Evolutionary conservation across 805 yeast genomes (phyloP).

Genomic region (Candida fluviatilis): DNA sequence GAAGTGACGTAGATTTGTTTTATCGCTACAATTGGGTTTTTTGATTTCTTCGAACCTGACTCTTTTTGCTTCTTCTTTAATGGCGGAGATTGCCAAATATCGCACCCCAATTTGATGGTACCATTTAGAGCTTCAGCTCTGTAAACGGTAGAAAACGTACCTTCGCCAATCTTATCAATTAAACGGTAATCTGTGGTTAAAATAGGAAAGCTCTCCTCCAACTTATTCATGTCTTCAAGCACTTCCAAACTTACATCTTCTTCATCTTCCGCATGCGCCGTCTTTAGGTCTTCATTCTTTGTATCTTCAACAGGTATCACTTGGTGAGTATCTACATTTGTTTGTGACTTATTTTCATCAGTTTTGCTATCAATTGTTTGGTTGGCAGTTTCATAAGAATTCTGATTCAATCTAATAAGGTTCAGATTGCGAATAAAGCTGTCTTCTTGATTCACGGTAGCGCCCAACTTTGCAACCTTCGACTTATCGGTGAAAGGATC

Average conservation of each 20-base stretch:
- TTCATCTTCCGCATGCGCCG: constrained; percentile 14
- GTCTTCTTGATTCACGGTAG: not conserved
- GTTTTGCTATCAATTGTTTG: not conserved
- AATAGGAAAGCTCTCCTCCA: constrained; percentile 52
- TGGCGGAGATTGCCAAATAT: constrained; percentile 44
- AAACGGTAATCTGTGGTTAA: constrained; percentile 46
- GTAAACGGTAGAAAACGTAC: constrained; percentile 61
- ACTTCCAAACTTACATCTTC: constrained; percentile 51
- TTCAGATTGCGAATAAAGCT: not conserved
- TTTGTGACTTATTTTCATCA: not conserved
- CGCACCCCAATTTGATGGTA: constrained; percentile 32
- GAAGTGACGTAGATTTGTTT: constrained; percentile 94
- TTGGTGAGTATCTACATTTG: not conserved
- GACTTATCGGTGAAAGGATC: constrained; percentile 27
- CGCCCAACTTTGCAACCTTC: not conserved
- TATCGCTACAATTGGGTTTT: constrained; percentile 67
- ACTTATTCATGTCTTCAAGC: constrained; percentile 52
- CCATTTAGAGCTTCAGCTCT: constrained; percentile 53
- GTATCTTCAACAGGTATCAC: not conserved
- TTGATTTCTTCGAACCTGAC: constrained; percentile 15
- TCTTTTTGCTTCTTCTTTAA: constrained; percentile 23
- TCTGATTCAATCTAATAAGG: constrained; percentile 1
- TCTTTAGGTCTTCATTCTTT: constrained; percentile 3
- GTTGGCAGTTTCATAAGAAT: constrained; percentile 2
- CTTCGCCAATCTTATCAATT: constrained; percentile 62